A percentile compares a stretch with the other conserved stretches of the same genome.
Evolutionary conservation across 2,329 filamentous ascomycete genomes (phyloP).

Genomic region (Calonectria honghensis): DNA sequence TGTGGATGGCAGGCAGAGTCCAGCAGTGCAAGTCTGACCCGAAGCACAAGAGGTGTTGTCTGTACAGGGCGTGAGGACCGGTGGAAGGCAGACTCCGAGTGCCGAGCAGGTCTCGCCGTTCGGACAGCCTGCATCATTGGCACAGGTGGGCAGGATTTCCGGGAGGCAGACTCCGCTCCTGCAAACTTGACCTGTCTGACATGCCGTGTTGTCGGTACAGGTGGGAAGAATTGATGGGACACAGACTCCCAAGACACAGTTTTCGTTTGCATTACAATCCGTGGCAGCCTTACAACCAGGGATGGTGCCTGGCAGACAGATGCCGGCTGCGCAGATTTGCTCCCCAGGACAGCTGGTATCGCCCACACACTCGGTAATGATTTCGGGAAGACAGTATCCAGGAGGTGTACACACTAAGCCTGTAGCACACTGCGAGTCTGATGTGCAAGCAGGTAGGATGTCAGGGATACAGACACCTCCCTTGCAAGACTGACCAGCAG

Average conservation of each 20-base stretch:
- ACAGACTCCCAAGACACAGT: constrained; percentile 14
- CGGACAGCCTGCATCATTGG: background rate
- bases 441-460: constrained; percentile 21
- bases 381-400: constrained; percentile 20
- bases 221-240: background rate
- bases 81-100: constrained; percentile 11
- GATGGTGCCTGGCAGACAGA: background rate
- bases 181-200: constrained; percentile 1
- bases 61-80: constrained; percentile 12
- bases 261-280: constrained; percentile 11
- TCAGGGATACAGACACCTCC: constrained; percentile 19
- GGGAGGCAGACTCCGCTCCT: constrained; percentile 23
- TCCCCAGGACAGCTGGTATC: background rate
- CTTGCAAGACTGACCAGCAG: constrained; percentile 8
- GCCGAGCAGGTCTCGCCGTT: background rate
- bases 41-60: background rate
- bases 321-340: constrained; percentile 19
- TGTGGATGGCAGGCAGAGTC: background rate
- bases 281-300: constrained; percentile 1
- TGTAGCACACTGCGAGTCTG: background rate
- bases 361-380: background rate
- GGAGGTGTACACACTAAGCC: background rate
- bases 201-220: background rate
- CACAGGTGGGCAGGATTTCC: background rate
- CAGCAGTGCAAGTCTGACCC: background rate